phyloP scores from a whole-genome alignment of 768 basidiomycete species.

The Xerocomellus dryophilus region DNA sequence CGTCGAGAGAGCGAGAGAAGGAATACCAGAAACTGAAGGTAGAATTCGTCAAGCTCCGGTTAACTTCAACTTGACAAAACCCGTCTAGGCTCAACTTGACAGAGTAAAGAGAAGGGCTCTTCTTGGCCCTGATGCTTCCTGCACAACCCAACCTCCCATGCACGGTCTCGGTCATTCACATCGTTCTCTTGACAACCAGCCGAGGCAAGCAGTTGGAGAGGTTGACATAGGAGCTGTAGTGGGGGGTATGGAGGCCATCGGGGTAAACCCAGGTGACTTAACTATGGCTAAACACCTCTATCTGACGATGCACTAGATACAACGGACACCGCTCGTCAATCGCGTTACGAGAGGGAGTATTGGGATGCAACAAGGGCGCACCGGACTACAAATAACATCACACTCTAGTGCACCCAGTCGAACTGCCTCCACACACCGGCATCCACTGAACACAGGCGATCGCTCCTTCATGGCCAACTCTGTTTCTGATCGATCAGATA shows the following conservation, averaged over 20 bases:
- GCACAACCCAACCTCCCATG: slow-evolving; percentile 15
- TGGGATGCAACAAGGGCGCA: slow-evolving; percentile 32
- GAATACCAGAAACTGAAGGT: slow-evolving; percentile 89
- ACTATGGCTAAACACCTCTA: background rate
- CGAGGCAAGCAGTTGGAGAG: slow-evolving; percentile 20
- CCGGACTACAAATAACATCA: slow-evolving; percentile 29
- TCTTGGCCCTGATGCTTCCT: slow-evolving; percentile 42
- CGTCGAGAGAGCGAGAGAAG: slow-evolving; percentile 72
- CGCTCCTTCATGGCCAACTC: slow-evolving; percentile 44
- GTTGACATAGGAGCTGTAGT: slow-evolving; percentile 55
- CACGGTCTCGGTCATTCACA: slow-evolving; percentile 17
- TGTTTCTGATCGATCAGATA: slow-evolving; percentile 59
- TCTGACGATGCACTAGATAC: slow-evolving; percentile 46
- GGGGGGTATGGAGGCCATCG: slow-evolving; percentile 62
- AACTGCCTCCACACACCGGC: slow-evolving; percentile 37
- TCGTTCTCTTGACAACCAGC: slow-evolving; percentile 17
- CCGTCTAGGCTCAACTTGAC: slow-evolving; percentile 64
- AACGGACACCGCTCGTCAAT: slow-evolving; percentile 63
- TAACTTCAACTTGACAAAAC: background rate
- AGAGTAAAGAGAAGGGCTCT: slow-evolving; percentile 81
- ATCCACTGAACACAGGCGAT: slow-evolving; percentile 39
- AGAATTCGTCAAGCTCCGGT: background rate
- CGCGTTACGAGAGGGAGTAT: slow-evolving; percentile 38
- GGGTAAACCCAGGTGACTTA: slow-evolving; percentile 37
- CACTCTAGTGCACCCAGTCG: slow-evolving; percentile 25